These are phyloP conservation scores for Chytriomyces sp. DNA, from an alignment of 192 early-diverging fungal genomes.

Conservation along the genomic window DNA sequence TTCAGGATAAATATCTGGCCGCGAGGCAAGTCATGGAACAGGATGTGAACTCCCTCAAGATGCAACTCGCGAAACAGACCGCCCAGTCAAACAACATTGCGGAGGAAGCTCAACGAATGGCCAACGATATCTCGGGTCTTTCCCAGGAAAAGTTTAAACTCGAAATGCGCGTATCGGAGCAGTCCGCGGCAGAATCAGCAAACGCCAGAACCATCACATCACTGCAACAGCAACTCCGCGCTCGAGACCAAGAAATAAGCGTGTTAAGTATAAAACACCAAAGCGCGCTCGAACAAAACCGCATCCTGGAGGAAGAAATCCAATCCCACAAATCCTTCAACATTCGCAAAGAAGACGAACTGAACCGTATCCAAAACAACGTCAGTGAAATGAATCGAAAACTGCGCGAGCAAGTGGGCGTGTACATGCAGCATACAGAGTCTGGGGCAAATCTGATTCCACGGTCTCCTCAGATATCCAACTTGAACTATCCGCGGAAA, in stretches of 20 bases:
- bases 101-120: slow-evolving; percentile 44
- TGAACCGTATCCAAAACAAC: slow-evolving; percentile 42
- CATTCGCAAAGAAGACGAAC: slow-evolving; percentile 41
- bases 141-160: slow-evolving; percentile 43
- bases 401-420: slow-evolving; percentile 32
- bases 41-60: slow-evolving; percentile 43
- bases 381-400: slow-evolving; percentile 38
- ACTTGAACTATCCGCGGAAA: background rate
- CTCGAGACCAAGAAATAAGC: slow-evolving; percentile 50
- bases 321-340: slow-evolving; percentile 34
- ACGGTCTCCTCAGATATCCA: slow-evolving; percentile 7
- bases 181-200: slow-evolving; percentile 39
- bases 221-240: slow-evolving; percentile 43
- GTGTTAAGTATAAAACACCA: slow-evolving; percentile 42
- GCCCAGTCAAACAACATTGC: slow-evolving; percentile 26
- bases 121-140: slow-evolving; percentile 44
- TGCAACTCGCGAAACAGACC: slow-evolving; percentile 41
- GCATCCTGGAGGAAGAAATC: slow-evolving; percentile 48
- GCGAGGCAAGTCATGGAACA: slow-evolving; percentile 55
- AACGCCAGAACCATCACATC: slow-evolving; percentile 41
- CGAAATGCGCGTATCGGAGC: slow-evolving; percentile 50
- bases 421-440: slow-evolving; percentile 19
- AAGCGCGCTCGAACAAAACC: slow-evolving; percentile 42
- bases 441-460: slow-evolving; percentile 1
- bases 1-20: slow-evolving; percentile 56